phyloP scores from a whole-genome alignment of 169 alveolate genomes.

The Blepharisma undulans region DNA sequence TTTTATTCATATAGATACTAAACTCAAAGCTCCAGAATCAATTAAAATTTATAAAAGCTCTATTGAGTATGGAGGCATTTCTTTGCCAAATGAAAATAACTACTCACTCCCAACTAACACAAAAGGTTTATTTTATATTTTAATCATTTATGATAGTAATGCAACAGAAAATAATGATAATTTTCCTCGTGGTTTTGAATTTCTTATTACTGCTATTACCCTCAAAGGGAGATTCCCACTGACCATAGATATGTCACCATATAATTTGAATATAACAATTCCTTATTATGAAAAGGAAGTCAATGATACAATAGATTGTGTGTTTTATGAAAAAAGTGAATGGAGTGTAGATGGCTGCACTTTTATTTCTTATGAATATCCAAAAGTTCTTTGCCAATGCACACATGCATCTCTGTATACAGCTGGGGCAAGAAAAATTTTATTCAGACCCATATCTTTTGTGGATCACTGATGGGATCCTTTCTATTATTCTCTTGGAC shows the following conservation, averaged over 20 bases:
- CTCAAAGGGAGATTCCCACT: neutral
- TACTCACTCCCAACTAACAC: neutral
- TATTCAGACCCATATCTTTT: neutral
- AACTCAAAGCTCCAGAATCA: neutral
- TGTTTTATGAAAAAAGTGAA: neutral
- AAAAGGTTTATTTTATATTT: neutral
- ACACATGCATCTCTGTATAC: constrained; percentile 27
- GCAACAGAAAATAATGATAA: neutral
- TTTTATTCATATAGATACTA: neutral
- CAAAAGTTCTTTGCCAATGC: neutral
- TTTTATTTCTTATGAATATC: neutral
- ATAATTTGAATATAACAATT: neutral
- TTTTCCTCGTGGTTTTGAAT: neutral
- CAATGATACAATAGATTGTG: neutral
- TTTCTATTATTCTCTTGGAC: neutral
- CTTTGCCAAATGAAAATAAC: neutral
- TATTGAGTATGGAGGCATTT: neutral
- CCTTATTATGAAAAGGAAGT: neutral
- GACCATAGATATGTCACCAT: neutral
- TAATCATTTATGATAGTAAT: neutral
- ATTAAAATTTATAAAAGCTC: neutral
- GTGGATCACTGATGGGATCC: neutral
- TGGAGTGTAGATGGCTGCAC: constrained; percentile 15
- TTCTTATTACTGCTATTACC: neutral
- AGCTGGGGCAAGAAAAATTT: neutral